Conservation (phyloP, 148 eudicot genomes). For the Cornus florida region DNA sequence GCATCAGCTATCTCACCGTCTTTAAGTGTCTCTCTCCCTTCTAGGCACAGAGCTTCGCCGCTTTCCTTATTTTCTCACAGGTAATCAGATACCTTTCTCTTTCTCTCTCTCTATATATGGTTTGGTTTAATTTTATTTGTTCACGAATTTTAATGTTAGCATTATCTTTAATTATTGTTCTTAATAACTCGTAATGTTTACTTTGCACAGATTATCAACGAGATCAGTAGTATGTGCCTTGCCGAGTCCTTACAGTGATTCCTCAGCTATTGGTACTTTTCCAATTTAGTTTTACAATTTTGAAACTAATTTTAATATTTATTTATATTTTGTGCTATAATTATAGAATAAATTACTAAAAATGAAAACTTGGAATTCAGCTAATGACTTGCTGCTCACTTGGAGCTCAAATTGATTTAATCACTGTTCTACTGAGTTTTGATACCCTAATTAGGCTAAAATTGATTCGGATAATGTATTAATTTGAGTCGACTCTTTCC, state of each 20-base stretch:
- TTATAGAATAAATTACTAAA: neutral
- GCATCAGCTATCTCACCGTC: conserved; percentile 47
- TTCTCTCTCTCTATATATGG: neutral
- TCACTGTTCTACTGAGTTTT: neutral
- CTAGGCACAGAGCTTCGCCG: conserved; percentile 19
- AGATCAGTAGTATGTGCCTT: conserved; percentile 37
- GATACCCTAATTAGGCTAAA: neutral
- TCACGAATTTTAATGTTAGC: neutral
- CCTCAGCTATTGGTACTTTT: conserved; percentile 23
- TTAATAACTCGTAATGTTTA: neutral
- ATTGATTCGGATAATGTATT: neutral
- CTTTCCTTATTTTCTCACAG: conserved; percentile 19
- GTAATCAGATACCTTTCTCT: conserved; percentile 8
- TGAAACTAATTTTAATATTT: neutral
- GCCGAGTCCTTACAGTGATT: conserved; percentile 33
- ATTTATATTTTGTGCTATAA: too few species aligned
- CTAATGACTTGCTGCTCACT: neutral
- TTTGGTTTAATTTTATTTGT: neutral
- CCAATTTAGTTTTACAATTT: neutral
- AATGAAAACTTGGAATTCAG: neutral
- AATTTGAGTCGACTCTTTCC: neutral
- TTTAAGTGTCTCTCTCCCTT: conserved; percentile 25
- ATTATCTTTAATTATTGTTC: neutral
- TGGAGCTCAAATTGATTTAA: neutral
- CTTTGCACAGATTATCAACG: conserved; percentile 26